Conservation (phyloP, 257 asterid genomes). For the Pogostemon cablin region DNA sequence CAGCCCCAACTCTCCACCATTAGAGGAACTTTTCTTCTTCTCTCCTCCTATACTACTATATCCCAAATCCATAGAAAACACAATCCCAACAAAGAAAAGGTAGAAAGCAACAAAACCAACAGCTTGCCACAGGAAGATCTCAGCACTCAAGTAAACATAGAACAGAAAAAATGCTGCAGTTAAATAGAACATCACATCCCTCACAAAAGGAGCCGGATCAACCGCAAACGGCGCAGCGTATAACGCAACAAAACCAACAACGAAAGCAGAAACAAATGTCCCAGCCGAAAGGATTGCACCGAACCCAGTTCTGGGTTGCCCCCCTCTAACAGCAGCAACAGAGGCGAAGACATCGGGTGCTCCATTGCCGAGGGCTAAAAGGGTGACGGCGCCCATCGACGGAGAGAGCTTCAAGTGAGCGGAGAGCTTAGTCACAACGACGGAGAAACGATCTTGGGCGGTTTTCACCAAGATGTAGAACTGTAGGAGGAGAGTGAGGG, state of each 20-base stretch:
- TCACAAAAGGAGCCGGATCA: constrained; percentile 78
- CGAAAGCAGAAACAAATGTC: constrained; percentile 92
- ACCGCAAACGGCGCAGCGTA: constrained; percentile 87
- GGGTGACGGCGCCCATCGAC: constrained; percentile 98
- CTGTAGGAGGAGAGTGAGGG: constrained; percentile 58
- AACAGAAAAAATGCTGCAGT: constrained; percentile 77
- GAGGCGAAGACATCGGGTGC: constrained; percentile 98
- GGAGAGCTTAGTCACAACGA: constrained; percentile 79
- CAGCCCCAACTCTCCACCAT: constrained; percentile 41
- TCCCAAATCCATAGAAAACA: constrained; percentile 91
- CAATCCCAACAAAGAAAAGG: constrained; percentile 85
- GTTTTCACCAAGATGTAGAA: constrained; percentile 87
- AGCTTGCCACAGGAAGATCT: constrained; percentile 97
- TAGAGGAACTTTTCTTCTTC: constrained; percentile 35
- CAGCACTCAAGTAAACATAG: constrained; percentile 93
- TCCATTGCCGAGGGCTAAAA: constrained; percentile 90
- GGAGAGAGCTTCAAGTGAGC: constrained; percentile 72
- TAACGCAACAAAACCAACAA: constrained; percentile 88
- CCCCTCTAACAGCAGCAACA: constrained; percentile 88
- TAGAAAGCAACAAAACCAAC: constrained; percentile 91
- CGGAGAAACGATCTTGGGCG: constrained; percentile 90
- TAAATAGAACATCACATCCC: constrained; percentile 91
- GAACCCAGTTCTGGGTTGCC: constrained; percentile 86
- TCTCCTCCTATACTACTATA: constrained; percentile 38
- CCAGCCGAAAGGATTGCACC: constrained; percentile 98